Evolutionary conservation across 1,284 basidiomycete genomes (phyloP).

Genomic region (Xanthoconium separans): DNA sequence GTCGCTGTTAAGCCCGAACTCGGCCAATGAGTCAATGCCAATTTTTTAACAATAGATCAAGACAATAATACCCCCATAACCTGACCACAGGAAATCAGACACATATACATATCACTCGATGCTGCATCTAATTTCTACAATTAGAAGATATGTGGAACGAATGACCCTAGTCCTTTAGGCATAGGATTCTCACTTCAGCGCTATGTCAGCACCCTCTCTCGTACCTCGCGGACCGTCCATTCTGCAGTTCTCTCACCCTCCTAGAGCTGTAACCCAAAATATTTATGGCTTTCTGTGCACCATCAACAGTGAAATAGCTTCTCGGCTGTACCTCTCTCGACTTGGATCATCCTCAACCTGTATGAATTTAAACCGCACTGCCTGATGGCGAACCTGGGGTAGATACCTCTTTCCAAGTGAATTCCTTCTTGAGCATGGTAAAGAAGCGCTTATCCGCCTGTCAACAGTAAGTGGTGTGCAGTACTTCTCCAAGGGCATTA

Average conservation of each 20-base stretch:
- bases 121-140: conserved; percentile 4
- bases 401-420: conserved; percentile 71
- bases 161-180: background rate
- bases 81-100: background rate
- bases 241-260: background rate
- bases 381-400: background rate
- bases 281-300: conserved; percentile 34
- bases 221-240: background rate
- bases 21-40: conserved; percentile 4
- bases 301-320: conserved; percentile 57
- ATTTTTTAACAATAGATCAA: conserved; percentile 27
- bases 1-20: conserved; percentile 17
- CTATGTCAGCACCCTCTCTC: background rate
- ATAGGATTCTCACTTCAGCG: background rate
- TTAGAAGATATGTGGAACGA: conserved; percentile 7
- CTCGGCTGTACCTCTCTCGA: conserved; percentile 47
- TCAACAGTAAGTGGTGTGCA: conserved; percentile 4
- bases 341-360: conserved; percentile 56
- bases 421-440: conserved; percentile 75
- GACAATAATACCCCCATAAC: conserved; percentile 27
- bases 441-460: conserved; percentile 94
- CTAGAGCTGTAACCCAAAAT: background rate
- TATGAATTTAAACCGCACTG: background rate
- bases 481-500: conserved; percentile 25
- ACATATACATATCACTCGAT: background rate